Base-by-base conservation (phyloP, 1,284 basidiomycete genomes). In the Ceratobasidium papillatum region DNA sequence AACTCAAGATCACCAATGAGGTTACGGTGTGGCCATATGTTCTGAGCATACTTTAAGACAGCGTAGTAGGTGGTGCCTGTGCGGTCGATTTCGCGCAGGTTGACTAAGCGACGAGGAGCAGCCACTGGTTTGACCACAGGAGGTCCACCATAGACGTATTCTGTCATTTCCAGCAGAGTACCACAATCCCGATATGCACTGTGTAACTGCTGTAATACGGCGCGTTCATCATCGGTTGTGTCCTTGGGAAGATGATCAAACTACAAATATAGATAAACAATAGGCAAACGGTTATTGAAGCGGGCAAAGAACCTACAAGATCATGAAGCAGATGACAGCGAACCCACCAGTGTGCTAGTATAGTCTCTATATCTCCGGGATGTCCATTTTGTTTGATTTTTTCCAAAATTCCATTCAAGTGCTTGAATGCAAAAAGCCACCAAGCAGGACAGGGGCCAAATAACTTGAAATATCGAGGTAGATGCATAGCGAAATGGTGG, bases 341-440 rank as follows among this genome's bases (percentile, higher is more conserved):
- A 1, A 81, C 75, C 82, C 82, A 83, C 30, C 45, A 61, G 1
- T 43, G 54, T 38, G 47, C 61, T 1, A 72, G 19, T 1, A 56
- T 45, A 17, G 52, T 9, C 14, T 9, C 38, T 2, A 45, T 45
- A 2, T 62, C 9, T 12, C 62, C 45, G 2, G 27, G 19, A 8
- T 52, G 22, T 9, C 32, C 1, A 22, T 84, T 84, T n/a, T 68
- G 74, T 0, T 81, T 81, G 27, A 84, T 80, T 25, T 80, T 79
- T 58, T 82, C 79, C 0, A 83, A 79, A 66, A 81, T 77, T 0
- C 83, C 80, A 76, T 83, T 84, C 76, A 81, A 82, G 1, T 80
- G 75, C 65, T 84, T 81, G 73, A 81, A 82, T 0, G 81, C 79
- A 74, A 82, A 84, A 0, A 82, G 76, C 82, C 83, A 83, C 81